Conservation (phyloP, 2,329 filamentous ascomycete genomes). For the Ophiostoma perfectum region DNA sequence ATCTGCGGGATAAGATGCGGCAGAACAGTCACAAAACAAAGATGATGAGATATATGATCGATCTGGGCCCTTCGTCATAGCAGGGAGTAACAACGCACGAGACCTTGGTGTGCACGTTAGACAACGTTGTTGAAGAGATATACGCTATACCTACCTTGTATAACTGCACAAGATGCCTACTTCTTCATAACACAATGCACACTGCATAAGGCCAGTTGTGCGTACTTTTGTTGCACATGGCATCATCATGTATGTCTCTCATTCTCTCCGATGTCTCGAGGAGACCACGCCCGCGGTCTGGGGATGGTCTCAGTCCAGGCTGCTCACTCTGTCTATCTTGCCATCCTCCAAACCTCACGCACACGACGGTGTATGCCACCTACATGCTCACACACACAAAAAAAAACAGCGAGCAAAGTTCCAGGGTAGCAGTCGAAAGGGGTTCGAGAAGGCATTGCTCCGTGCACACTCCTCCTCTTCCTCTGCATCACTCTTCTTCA, state of each 20-base stretch:
- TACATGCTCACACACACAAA: neutral
- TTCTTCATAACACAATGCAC: conserved; percentile 1
- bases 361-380: neutral
- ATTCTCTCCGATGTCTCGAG: conserved; percentile 13
- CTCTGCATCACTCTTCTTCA: neutral
- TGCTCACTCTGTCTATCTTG: neutral
- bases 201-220: conserved; percentile 6
- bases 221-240: conserved; percentile 2
- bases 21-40: neutral
- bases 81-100: neutral
- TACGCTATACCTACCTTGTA: neutral
- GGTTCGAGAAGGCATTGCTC: neutral
- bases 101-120: neutral
- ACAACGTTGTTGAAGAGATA: neutral
- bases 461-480: neutral
- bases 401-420: conserved; percentile 21
- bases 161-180: neutral
- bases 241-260: conserved; percentile 10
- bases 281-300: conserved; percentile 5
- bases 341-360: too few species aligned
- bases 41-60: conserved; percentile 9
- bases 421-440: conserved; percentile 14
- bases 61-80: neutral
- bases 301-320: neutral
- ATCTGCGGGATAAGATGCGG: neutral